Percentiles rank a stretch among this genome's conserved stretches.
phyloP scores from a whole-genome alignment of 192 early-diverging fungal species.

The Coemansia sp. region DNA sequence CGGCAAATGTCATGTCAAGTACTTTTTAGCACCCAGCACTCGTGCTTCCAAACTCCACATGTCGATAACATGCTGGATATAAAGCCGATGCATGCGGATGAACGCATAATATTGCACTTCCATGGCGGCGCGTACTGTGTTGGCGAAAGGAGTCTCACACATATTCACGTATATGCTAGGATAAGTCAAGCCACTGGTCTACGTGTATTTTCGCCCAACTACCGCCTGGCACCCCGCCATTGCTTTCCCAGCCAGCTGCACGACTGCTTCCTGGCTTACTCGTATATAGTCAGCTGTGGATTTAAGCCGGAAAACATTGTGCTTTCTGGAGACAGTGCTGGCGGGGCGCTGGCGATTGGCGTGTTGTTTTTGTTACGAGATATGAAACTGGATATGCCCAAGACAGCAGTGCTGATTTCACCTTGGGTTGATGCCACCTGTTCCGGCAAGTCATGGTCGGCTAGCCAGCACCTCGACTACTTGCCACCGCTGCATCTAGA shows the following conservation, averaged over 20 bases:
- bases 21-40: constrained; percentile 12
- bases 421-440: constrained; percentile 51
- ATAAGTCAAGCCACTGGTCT: constrained; percentile 27
- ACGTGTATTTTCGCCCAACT: constrained; percentile 47
- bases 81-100: constrained; percentile 17
- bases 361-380: constrained; percentile 30
- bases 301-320: constrained; percentile 41
- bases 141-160: constrained; percentile 46
- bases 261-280: constrained; percentile 76
- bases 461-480: constrained; percentile 31
- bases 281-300: constrained; percentile 56
- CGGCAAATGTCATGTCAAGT: constrained; percentile 39
- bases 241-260: constrained; percentile 63
- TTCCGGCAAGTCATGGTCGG: constrained; percentile 30
- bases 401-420: constrained; percentile 23
- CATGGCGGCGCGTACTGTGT: constrained; percentile 53
- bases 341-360: constrained; percentile 32
- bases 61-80: constrained; percentile 4
- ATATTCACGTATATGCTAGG: constrained; percentile 34
- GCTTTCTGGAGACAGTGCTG: constrained; percentile 49
- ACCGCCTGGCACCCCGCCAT: constrained; percentile 33
- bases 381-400: constrained; percentile 14
- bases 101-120: constrained; percentile 35
- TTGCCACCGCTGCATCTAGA: constrained; percentile 21
- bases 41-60: not conserved